A percentile compares a stretch with the other conserved stretches of the same genome.
Conservation (phyloP, 495 filamentous ascomycete genomes). For the Penicillium dipodomyicola region DNA sequence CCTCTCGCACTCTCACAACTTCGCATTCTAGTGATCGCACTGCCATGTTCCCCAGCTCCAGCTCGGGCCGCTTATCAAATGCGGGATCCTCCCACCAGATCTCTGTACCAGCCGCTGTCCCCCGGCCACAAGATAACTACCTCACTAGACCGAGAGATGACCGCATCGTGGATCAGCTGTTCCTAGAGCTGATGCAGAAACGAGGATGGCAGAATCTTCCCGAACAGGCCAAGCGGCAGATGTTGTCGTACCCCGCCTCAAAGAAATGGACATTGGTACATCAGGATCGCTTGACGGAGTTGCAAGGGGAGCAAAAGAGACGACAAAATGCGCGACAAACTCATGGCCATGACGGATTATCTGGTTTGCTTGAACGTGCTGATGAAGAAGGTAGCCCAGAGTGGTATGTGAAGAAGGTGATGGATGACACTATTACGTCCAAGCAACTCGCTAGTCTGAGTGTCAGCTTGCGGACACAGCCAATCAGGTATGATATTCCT, state of each 20-base stretch:
- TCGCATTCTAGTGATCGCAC: conserved; percentile 44
- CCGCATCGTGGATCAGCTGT: conserved; percentile 84
- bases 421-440: conserved; percentile 89
- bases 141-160: conserved; percentile 78
- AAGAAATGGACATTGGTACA: conserved; percentile 99
- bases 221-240: conserved; percentile 91
- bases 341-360: conserved; percentile 59
- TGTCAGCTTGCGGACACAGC: conserved; percentile 92
- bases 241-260: conserved; percentile 85
- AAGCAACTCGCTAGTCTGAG: conserved; percentile 89
- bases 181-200: conserved; percentile 92
- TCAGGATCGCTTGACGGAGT: conserved; percentile 89
- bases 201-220: conserved; percentile 94
- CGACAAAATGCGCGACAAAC: conserved; percentile 65
- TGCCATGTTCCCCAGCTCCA: conserved; percentile 28
- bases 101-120: conserved; percentile 45
- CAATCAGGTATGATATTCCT: conserved; percentile 61
- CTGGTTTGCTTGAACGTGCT: conserved; percentile 64
- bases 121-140: conserved; percentile 50
- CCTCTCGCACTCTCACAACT: conserved; percentile 56
- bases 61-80: conserved; percentile 35
- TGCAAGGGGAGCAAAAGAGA: conserved; percentile 91
- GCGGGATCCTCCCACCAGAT: conserved; percentile 32
- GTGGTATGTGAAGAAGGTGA: conserved; percentile 96
- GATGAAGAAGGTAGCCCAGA: conserved; percentile 96